These are phyloP conservation scores for Pelargonium cotyledonis DNA, from an alignment of 441 rosid genomes.

Conservation along the genomic window DNA sequence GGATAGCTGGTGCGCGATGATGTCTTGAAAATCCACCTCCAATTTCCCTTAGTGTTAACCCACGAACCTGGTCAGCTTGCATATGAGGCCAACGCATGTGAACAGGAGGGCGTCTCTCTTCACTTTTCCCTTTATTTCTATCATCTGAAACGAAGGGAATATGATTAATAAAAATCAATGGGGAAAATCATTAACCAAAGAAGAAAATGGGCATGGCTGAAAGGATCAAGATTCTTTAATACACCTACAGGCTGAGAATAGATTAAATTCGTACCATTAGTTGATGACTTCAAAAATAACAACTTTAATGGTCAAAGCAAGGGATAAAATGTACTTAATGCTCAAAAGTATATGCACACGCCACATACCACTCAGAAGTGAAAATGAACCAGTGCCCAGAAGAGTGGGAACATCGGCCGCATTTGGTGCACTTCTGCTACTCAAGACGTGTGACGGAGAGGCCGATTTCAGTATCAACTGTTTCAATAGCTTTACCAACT, in stretches of 20 bases:
- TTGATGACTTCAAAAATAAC: neutral
- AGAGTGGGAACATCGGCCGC: conserved; percentile 89
- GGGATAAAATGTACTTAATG: neutral
- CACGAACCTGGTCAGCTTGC: conserved; percentile 86
- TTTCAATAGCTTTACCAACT: conserved; percentile 91
- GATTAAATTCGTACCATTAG: neutral
- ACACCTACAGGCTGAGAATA: neutral
- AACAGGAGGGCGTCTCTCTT: conserved; percentile 42
- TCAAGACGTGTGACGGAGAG: conserved; percentile 38
- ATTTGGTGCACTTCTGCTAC: conserved; percentile 46
- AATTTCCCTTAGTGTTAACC: conserved; percentile 83
- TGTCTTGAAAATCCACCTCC: conserved; percentile 98
- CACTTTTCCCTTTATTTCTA: conserved; percentile 31
- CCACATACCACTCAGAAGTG: conserved; percentile 80
- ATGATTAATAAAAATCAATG: conserved; percentile 8
- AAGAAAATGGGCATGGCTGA: neutral
- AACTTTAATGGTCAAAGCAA: neutral
- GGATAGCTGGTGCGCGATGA: conserved; percentile 92
- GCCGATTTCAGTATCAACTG: conserved; percentile 60
- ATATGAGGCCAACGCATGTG: conserved; percentile 96
- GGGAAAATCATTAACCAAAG: neutral
- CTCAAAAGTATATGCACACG: conserved; percentile 20
- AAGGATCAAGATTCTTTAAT: neutral
- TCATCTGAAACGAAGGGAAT: conserved; percentile 36
- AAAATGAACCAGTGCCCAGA: conserved; percentile 77